phyloP scores from a whole-genome alignment of 768 basidiomycete genomes.

The Cubamyces lactineus region DNA sequence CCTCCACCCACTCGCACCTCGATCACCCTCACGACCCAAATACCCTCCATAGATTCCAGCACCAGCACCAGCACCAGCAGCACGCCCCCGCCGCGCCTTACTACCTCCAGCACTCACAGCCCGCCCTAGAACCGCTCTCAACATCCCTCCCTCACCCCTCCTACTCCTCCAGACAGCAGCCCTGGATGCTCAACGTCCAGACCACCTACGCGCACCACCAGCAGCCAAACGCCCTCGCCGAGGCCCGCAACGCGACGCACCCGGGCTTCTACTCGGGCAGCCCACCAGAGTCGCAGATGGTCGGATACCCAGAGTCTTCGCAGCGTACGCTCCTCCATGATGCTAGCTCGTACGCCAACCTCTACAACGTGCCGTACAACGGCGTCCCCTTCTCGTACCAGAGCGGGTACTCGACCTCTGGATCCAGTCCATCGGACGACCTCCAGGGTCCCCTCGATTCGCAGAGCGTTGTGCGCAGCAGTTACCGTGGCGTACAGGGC shows the following conservation, averaged over 20 bases:
- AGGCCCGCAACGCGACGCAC: constrained; percentile 25
- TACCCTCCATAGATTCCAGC: constrained; percentile 24
- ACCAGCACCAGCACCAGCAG: constrained; percentile 2
- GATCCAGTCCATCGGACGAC: constrained; percentile 15
- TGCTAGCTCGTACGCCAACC: constrained; percentile 23
- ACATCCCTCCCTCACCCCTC: constrained; percentile 23
- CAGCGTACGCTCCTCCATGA: constrained; percentile 36
- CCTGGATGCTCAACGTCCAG: constrained; percentile 31
- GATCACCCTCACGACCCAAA: constrained; percentile 21
- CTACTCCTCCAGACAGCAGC: constrained; percentile 24
- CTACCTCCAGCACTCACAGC: constrained; percentile 23
- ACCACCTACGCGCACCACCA: constrained; percentile 26
- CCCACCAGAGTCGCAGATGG: constrained; percentile 27
- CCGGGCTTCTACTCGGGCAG: constrained; percentile 21
- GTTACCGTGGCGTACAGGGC: constrained; percentile 15
- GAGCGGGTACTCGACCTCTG: constrained; percentile 14
- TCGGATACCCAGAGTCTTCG: constrained; percentile 38
- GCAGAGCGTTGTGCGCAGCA: constrained; percentile 10
- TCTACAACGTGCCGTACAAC: constrained; percentile 28
- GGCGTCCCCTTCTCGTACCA: constrained; percentile 13
- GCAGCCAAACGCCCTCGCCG: constrained; percentile 23
- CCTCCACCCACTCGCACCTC: constrained; percentile 18
- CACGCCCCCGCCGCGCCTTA: constrained; percentile 10
- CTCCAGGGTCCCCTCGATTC: constrained; percentile 20
- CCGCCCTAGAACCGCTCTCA: constrained; percentile 20